Evolutionary conservation across 139 green algal species (phyloP).

Genomic region (Chlorella sp.): DNA sequence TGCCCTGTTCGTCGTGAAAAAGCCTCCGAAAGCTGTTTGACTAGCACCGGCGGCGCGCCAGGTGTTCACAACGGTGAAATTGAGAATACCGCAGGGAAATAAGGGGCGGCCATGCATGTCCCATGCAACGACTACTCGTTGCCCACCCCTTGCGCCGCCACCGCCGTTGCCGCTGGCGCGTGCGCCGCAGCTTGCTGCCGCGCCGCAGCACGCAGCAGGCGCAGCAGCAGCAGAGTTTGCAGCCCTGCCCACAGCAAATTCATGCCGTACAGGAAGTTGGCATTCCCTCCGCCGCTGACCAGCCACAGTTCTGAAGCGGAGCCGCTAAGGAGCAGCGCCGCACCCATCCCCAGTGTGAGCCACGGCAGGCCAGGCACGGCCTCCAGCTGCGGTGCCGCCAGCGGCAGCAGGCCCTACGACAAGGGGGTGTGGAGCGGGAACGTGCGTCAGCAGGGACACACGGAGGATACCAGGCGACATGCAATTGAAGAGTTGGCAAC

Average conservation of each 20-base stretch:
- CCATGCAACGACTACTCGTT: not conserved
- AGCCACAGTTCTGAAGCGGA: conserved; percentile 22
- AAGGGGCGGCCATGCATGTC: not conserved
- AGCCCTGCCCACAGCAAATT: conserved; percentile 37
- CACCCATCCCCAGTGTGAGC: not conserved
- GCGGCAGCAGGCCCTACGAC: conserved; percentile 16
- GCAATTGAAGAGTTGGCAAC: not conserved
- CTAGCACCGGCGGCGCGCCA: too few relatives aligned
- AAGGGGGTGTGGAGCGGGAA: not conserved
- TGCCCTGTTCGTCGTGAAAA: too few relatives aligned
- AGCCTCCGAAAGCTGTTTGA: too few relatives aligned
- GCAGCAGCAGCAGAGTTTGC: conserved; percentile 23
- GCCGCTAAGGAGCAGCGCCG: not conserved
- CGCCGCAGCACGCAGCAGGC: conserved; percentile 26
- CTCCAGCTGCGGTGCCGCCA: not conserved
- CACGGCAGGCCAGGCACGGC: not conserved
- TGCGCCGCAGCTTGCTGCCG: not conserved
- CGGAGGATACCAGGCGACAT: not conserved
- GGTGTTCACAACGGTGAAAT: too few relatives aligned
- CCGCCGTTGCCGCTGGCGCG: not conserved
- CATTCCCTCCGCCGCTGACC: conserved; percentile 27
- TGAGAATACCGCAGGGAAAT: too few relatives aligned
- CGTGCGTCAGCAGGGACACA: not conserved
- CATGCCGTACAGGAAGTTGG: conserved; percentile 50
- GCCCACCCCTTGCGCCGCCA: not conserved